These are phyloP conservation scores for Alloteropsis semialata DNA, from an alignment of 176 grass and related monocot species.

Conservation along the genomic window DNA sequence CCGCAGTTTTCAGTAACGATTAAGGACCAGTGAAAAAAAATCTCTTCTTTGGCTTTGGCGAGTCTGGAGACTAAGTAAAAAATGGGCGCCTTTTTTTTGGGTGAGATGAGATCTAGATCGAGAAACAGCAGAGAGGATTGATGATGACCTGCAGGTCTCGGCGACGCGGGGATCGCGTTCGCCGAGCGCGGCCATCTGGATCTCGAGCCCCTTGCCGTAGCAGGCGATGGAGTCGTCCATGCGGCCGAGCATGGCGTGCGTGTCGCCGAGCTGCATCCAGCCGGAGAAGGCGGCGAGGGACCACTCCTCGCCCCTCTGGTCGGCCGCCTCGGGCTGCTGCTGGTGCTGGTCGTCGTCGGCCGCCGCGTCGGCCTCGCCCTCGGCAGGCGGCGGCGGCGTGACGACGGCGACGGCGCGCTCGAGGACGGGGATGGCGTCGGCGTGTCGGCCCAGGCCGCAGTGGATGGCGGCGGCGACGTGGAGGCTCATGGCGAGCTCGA, in stretches of 20 bases:
- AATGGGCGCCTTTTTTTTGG: neutral
- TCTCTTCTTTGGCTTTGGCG: neutral
- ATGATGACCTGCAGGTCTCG: slow-evolving; percentile 76
- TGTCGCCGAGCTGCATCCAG: slow-evolving; percentile 99
- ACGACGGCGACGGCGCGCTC: slow-evolving; percentile 80
- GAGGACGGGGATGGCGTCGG: slow-evolving; percentile 79
- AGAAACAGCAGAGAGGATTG: neutral
- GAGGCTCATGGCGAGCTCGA: slow-evolving; percentile 98
- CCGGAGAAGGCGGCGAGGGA: slow-evolving; percentile 91
- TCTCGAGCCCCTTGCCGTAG: slow-evolving; percentile 90
- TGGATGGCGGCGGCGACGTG: slow-evolving; percentile 96
- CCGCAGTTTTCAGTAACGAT: neutral
- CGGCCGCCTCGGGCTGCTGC: neutral
- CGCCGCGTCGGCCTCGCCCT: neutral
- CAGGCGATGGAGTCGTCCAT: slow-evolving; percentile 90
- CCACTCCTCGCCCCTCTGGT: slow-evolving; percentile 51
- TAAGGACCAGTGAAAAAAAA: neutral
- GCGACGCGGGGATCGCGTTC: slow-evolving; percentile 84
- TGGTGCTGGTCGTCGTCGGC: neutral
- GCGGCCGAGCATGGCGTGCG: slow-evolving; percentile 88
- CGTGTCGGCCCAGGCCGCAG: slow-evolving; percentile 68
- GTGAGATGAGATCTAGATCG: slow-evolving; percentile 30
- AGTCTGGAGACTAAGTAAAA: neutral
- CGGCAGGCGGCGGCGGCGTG: neutral
- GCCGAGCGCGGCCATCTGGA: slow-evolving; percentile 92